A percentile compares a stretch with the other conserved stretches of the same genome.
phyloP scores from a whole-genome alignment of 495 filamentous ascomycete genomes.

The Talaromyces trachyspermus region DNA sequence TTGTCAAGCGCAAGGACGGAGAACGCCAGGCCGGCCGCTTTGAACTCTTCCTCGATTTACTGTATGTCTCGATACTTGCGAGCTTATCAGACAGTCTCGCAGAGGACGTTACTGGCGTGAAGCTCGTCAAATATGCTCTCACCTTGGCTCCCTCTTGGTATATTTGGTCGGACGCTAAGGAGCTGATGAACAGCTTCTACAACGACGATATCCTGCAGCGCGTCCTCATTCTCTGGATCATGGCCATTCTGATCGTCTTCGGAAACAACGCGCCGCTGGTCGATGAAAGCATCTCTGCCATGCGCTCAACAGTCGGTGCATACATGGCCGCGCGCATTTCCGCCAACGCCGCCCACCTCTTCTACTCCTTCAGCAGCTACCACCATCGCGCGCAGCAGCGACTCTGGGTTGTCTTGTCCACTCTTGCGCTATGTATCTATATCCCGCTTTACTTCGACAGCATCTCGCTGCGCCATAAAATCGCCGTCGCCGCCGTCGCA shows the following conservation, averaged over 20 bases:
- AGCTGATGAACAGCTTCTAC: constrained; percentile 43
- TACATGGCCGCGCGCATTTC: constrained; percentile 29
- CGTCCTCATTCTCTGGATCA: constrained; percentile 38
- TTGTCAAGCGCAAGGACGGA: constrained; percentile 26
- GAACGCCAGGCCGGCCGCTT: constrained; percentile 38
- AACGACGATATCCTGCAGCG: constrained; percentile 43
- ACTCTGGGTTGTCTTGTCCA: constrained; percentile 23
- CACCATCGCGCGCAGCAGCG: constrained; percentile 32
- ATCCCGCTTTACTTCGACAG: constrained; percentile 32
- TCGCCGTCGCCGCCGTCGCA: constrained; percentile 30
- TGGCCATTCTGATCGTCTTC: constrained; percentile 37
- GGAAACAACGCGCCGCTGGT: constrained; percentile 41
- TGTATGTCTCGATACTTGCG: constrained; percentile 38
- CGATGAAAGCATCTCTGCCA: constrained; percentile 31
- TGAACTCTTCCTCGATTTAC: constrained; percentile 42
- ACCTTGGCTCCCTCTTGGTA: constrained; percentile 40
- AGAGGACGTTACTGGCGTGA: constrained; percentile 36
- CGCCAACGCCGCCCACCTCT: constrained; percentile 20
- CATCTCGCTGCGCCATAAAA: constrained; percentile 28
- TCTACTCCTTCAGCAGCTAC: constrained; percentile 31
- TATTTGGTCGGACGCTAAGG: constrained; percentile 40
- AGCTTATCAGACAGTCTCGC: constrained; percentile 37
- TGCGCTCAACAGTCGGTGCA: constrained; percentile 32
- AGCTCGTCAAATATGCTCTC: constrained; percentile 36
- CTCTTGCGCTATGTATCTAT: constrained; percentile 25